A percentile compares a stretch with the other conserved stretches of the same genome.
phyloP scores from a whole-genome alignment of 1,284 basidiomycete species.

The Melampsora occidentalis region DNA sequence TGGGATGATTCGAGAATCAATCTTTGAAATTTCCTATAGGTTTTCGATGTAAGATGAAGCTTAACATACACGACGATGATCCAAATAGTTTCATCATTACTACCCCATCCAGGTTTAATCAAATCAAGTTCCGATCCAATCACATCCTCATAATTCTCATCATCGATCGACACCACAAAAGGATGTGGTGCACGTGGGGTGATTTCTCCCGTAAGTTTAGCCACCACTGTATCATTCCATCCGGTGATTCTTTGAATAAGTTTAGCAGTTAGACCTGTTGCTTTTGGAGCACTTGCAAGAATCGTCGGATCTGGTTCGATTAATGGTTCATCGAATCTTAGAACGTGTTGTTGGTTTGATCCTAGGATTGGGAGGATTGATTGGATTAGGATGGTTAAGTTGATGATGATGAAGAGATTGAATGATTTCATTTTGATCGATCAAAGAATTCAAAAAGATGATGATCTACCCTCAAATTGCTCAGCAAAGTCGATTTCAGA shows the following conservation, averaged over 20 bases:
- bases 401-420: neutral
- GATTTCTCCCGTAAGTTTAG: constrained; percentile 33
- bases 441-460: too few species aligned
- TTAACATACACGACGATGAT: constrained; percentile 35
- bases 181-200: constrained; percentile 33
- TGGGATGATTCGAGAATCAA: neutral
- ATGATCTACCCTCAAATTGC: too few species aligned
- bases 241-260: constrained; percentile 36
- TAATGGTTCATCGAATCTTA: neutral
- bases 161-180: constrained; percentile 29
- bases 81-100: constrained; percentile 38
- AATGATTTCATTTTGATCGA: neutral
- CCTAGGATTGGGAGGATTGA: neutral
- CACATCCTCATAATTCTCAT: constrained; percentile 34
- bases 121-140: constrained; percentile 35
- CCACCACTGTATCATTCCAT: constrained; percentile 32
- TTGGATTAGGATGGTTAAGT: neutral
- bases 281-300: neutral
- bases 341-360: neutral
- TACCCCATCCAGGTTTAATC: constrained; percentile 33
- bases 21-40: neutral
- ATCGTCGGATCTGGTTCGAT: neutral
- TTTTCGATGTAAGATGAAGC: neutral
- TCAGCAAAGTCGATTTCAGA: too few species aligned
- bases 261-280: constrained; percentile 24